Evolutionary conservation across 352 stramenopile species (phyloP).

Genomic region (Globisporangium spinosum): DNA sequence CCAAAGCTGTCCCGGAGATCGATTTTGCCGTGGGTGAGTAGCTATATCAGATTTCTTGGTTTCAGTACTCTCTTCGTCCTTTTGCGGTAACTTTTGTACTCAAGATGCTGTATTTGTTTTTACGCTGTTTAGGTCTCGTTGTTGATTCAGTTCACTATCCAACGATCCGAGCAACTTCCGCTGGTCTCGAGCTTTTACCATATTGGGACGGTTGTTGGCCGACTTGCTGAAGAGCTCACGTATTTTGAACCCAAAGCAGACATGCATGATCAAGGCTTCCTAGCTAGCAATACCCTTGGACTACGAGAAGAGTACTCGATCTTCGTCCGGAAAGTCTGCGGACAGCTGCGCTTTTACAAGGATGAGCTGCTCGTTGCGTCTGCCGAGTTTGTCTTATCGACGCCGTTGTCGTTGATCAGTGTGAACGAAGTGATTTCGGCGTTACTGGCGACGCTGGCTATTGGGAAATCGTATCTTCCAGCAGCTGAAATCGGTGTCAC

Average conservation of each 20-base stretch:
- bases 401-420: constrained; percentile 38
- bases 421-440: constrained; percentile 30
- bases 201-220: constrained; percentile 42
- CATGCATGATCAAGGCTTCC: not conserved
- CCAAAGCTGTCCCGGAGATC: constrained; percentile 25
- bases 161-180: constrained; percentile 26
- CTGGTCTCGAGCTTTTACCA: constrained; percentile 65
- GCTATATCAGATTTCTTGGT: not conserved
- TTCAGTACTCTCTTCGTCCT: not conserved
- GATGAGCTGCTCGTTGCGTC: constrained; percentile 69
- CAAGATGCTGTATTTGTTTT: not conserved
- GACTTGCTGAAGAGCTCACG: constrained; percentile 22
- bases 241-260: constrained; percentile 21
- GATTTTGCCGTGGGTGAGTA: constrained; percentile 49
- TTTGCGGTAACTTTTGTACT: constrained; percentile 1
- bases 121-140: constrained; percentile 27
- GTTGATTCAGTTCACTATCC: constrained; percentile 34
- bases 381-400: constrained; percentile 53
- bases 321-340: constrained; percentile 46
- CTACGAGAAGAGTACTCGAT: constrained; percentile 26
- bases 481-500: constrained; percentile 53
- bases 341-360: constrained; percentile 66
- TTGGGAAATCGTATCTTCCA: constrained; percentile 63
- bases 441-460: constrained; percentile 44
- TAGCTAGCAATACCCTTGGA: not conserved